These are phyloP conservation scores for Zasmidium cellare DNA, from an alignment of 2,329 filamentous ascomycete genomes.

Conservation along the genomic window DNA sequence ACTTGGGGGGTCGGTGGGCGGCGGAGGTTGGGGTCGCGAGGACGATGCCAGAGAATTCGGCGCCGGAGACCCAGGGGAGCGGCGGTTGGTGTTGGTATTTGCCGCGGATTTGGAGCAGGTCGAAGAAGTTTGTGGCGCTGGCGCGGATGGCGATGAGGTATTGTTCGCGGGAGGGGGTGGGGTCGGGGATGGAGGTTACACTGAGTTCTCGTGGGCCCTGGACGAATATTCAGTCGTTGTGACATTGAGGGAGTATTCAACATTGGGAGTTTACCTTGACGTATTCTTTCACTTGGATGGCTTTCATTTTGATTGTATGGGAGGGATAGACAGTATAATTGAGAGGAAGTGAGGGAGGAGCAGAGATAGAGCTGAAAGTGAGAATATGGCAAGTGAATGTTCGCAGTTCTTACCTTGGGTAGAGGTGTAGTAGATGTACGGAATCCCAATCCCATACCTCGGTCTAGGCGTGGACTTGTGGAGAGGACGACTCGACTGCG, in stretches of 20 bases:
- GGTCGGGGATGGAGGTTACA: slow-evolving; percentile 73
- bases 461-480: neutral
- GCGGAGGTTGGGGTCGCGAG: slow-evolving; percentile 60
- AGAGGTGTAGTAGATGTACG: neutral
- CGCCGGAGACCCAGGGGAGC: slow-evolving; percentile 83
- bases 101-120: slow-evolving; percentile 89
- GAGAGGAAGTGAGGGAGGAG: neutral
- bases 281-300: slow-evolving; percentile 45
- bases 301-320: slow-evolving; percentile 61
- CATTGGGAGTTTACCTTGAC: slow-evolving; percentile 17
- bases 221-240: slow-evolving; percentile 6
- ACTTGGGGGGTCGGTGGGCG: slow-evolving; percentile 52
- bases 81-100: slow-evolving; percentile 93
- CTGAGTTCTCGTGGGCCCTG: slow-evolving; percentile 77
- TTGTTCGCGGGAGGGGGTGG: slow-evolving; percentile 67
- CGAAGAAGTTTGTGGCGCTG: slow-evolving; percentile 93
- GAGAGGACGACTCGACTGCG: neutral
- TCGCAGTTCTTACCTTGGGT: neutral
- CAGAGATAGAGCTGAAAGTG: no score
- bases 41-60: slow-evolving; percentile 82
- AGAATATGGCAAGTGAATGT: neutral
- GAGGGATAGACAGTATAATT: neutral
- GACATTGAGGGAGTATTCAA: no score
- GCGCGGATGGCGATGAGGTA: slow-evolving; percentile 88
- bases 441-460: neutral